These are phyloP conservation scores for Agaricus bisporus DNA, from an alignment of 768 basidiomycete species.

Conservation along the genomic window DNA sequence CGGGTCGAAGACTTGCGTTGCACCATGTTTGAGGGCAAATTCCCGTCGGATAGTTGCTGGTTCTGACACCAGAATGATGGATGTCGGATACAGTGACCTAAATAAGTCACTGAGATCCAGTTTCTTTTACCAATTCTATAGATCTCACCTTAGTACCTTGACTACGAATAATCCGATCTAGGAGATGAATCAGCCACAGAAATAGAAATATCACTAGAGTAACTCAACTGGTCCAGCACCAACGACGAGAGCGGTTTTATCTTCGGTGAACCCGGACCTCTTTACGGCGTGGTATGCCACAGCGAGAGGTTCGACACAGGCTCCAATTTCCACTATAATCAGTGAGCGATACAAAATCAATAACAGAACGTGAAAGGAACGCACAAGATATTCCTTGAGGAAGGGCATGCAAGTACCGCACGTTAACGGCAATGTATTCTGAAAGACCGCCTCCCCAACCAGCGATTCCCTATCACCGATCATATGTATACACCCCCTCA, in stretches of 20 bases:
- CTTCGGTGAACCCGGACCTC: constrained; percentile 29
- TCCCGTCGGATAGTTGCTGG: constrained; percentile 30
- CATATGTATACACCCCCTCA: too few species aligned
- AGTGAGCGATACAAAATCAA: not conserved
- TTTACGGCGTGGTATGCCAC: constrained; percentile 42
- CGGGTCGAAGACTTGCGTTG: constrained; percentile 32
- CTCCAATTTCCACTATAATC: constrained; percentile 37
- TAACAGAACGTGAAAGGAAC: constrained; percentile 6
- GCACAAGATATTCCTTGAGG: constrained; percentile 32
- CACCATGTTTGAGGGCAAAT: constrained; percentile 31
- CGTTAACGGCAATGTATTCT: constrained; percentile 32
- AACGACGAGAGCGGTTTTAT: constrained; percentile 33
- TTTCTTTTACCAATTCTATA: not conserved
- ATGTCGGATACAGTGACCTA: constrained; percentile 22
- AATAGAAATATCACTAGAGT: not conserved
- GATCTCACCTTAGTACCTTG: constrained; percentile 27
- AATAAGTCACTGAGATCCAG: not conserved
- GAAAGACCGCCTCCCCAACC: constrained; percentile 38
- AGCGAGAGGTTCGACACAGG: constrained; percentile 40
- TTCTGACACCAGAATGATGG: constrained; percentile 33
- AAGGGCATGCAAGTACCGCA: constrained; percentile 29
- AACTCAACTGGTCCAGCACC: constrained; percentile 42
- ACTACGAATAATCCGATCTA: constrained; percentile 34
- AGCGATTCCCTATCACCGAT: constrained; percentile 12
- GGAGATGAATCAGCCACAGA: not conserved